Conservation (phyloP, 495 filamentous ascomycete genomes). For the Tuber borchii region DNA sequence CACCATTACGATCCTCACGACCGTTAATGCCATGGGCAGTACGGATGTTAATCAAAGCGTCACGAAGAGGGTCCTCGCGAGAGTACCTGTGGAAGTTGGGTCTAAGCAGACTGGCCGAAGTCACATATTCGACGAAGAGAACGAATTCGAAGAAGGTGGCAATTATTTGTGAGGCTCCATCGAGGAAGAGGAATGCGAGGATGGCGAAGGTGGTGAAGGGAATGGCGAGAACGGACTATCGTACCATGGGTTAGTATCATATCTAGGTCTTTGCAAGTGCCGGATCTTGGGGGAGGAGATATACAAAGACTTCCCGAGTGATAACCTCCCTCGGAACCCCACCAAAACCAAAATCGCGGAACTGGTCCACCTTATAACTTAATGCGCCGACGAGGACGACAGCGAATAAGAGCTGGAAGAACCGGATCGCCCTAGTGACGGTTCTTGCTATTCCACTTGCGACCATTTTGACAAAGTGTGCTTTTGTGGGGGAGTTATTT, state of each 20-base stretch:
- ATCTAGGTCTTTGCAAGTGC: not conserved
- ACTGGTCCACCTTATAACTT: conserved; percentile 36
- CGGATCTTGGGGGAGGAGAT: not conserved
- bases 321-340: conserved; percentile 20
- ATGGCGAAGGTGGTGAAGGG: conserved; percentile 30
- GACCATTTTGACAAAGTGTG: conserved; percentile 9
- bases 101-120: conserved; percentile 19
- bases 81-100: conserved; percentile 24
- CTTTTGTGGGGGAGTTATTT: not conserved
- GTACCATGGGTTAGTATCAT: not conserved
- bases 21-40: conserved; percentile 6
- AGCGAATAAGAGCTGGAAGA: conserved; percentile 33
- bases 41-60: conserved; percentile 6
- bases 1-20: conserved; percentile 6
- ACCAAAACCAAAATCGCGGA: conserved; percentile 16
- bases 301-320: conserved; percentile 26
- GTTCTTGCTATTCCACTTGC: conserved; percentile 6
- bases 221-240: conserved; percentile 28
- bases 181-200: conserved; percentile 26
- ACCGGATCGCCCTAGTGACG: conserved; percentile 21
- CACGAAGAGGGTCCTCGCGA: conserved; percentile 17
- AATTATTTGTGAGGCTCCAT: conserved; percentile 18
- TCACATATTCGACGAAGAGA: conserved; percentile 33
- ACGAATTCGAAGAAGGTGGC: conserved; percentile 32
- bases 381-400: conserved; percentile 31